Evolutionary conservation across 2,329 filamentous ascomycete species (phyloP).

Genomic region (Aspergillus quadrilineatus): DNA sequence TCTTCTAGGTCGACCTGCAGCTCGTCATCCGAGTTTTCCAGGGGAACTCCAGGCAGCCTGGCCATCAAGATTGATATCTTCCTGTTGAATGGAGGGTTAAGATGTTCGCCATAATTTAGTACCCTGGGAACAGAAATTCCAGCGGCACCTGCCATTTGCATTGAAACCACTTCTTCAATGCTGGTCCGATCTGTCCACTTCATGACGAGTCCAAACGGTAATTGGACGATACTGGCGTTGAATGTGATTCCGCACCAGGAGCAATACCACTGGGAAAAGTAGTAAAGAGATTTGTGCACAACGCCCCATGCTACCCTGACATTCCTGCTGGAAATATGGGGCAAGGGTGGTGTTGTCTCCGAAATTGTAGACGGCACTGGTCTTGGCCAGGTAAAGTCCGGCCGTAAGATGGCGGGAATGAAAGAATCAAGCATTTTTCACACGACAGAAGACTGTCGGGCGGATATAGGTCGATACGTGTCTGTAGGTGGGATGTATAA

Average conservation of each 20-base stretch:
- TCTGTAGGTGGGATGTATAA: too few species aligned
- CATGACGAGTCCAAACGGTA: conserved; percentile 41
- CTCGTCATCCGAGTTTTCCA: conserved; percentile 30
- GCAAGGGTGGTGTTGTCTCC: conserved; percentile 25
- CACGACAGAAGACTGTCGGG: too few species aligned
- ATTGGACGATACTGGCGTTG: conserved; percentile 29
- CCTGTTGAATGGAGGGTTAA: conserved; percentile 14
- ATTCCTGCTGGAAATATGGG: conserved; percentile 18
- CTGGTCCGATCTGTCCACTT: conserved; percentile 41
- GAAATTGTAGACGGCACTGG: background rate
- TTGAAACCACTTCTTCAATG: conserved; percentile 37
- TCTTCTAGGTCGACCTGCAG: conserved; percentile 31
- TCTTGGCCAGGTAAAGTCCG: background rate
- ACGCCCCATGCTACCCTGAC: conserved; percentile 27
- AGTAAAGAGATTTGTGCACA: conserved; percentile 28
- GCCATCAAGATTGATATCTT: conserved; percentile 44
- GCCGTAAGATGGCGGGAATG: background rate
- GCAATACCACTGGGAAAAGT: conserved; percentile 35
- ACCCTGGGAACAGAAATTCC: conserved; percentile 38
- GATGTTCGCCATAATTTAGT: conserved; percentile 35
- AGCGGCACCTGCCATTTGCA: conserved; percentile 36
- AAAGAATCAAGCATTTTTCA: background rate
- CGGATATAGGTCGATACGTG: too few species aligned
- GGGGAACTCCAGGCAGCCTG: conserved; percentile 34
- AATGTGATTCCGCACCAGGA: conserved; percentile 26